These are phyloP conservation scores for Marvania coccoides DNA, from an alignment of 139 green algal species.

Conservation along the genomic window DNA sequence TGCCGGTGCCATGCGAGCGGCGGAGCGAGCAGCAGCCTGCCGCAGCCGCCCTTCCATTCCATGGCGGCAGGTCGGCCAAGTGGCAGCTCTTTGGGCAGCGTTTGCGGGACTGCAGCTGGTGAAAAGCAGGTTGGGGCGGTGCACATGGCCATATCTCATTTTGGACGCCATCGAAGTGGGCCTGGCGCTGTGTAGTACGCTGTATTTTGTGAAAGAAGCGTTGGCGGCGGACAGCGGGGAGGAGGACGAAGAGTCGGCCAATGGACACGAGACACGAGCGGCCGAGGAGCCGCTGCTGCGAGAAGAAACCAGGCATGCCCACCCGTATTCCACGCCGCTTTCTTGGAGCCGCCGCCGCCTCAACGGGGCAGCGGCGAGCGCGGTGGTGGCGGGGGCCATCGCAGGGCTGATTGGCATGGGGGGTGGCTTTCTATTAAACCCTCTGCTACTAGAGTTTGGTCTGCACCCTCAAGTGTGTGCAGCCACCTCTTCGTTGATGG, in stretches of 20 bases:
- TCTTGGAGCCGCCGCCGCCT: too few species aligned
- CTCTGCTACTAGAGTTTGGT: conserved; percentile 20
- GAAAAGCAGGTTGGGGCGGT: not conserved
- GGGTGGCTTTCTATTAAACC: conserved; percentile 22
- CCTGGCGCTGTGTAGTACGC: not conserved
- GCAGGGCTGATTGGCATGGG: conserved; percentile 26
- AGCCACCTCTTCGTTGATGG: conserved; percentile 35
- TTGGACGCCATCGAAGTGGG: not conserved
- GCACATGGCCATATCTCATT: conserved; percentile 1
- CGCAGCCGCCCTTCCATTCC: not conserved
- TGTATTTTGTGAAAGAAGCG: not conserved
- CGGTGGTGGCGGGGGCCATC: not conserved
- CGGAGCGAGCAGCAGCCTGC: too few species aligned
- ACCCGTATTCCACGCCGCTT: too few species aligned
- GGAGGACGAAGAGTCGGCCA: too few species aligned
- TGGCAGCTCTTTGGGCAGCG: conserved; percentile 4
- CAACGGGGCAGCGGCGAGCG: not conserved
- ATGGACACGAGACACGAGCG: too few species aligned
- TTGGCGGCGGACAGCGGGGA: too few species aligned
- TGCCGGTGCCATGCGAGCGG: too few species aligned
- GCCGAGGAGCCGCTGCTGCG: too few species aligned
- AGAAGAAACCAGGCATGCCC: too few species aligned
- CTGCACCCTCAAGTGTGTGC: conserved; percentile 27
- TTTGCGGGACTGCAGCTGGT: conserved; percentile 4
- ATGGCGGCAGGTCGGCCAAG: not conserved